phyloP scores from a whole-genome alignment of 2,329 filamentous ascomycete genomes.

The Pseudogymnoascus sp. region DNA sequence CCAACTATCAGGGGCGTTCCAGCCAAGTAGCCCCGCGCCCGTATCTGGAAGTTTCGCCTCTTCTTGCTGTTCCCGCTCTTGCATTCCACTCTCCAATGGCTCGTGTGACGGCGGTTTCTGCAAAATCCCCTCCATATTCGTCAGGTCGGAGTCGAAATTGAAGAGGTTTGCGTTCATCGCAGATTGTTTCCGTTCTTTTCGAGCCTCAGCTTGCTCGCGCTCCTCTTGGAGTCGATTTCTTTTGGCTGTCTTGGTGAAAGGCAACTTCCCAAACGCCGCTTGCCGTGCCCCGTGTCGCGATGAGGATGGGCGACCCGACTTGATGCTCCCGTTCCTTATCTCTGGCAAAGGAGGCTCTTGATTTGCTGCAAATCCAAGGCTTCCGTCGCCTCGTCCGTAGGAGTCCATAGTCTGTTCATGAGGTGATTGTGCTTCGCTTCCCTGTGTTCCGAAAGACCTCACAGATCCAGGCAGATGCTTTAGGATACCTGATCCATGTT shows the following conservation, averaged over 20 bases:
- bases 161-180: conserved; percentile 56
- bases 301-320: background rate
- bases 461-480: conserved; percentile 44
- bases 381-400: conserved; percentile 25
- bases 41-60: conserved; percentile 29
- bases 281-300: conserved; percentile 15
- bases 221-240: conserved; percentile 41
- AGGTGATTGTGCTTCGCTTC: background rate
- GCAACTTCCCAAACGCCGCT: conserved; percentile 43
- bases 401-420: conserved; percentile 18
- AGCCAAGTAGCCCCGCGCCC: conserved; percentile 47
- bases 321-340: conserved; percentile 15
- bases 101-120: conserved; percentile 62
- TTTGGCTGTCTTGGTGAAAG: conserved; percentile 51
- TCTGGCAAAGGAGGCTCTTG: conserved; percentile 19
- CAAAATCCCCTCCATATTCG: conserved; percentile 86
- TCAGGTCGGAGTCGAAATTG: conserved; percentile 78
- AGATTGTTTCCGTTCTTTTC: conserved; percentile 14
- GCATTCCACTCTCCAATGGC: conserved; percentile 53
- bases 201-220: conserved; percentile 40
- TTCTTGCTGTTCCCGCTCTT: conserved; percentile 32
- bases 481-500: conserved; percentile 35
- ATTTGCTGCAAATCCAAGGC: conserved; percentile 12
- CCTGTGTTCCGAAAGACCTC: conserved; percentile 39
- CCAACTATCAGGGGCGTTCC: conserved; percentile 97